These are phyloP conservation scores for Lagerstroemia speciosa DNA, from an alignment of 345 rosid species.

Conservation along the genomic window DNA sequence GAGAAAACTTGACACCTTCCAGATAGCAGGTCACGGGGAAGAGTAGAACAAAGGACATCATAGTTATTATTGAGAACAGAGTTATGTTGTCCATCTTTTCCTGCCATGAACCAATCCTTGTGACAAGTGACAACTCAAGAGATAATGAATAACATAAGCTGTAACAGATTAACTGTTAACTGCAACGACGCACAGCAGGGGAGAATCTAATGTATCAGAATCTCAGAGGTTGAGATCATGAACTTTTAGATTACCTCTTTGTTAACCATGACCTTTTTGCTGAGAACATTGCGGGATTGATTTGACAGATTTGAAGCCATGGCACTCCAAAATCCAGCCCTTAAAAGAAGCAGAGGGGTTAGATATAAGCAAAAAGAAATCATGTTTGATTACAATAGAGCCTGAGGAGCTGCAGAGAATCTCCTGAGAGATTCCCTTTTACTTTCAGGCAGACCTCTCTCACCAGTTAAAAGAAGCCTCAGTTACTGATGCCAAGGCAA, in stretches of 20 bases:
- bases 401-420: not conserved
- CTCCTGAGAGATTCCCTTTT: not conserved
- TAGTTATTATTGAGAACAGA: slow-evolving; percentile 91
- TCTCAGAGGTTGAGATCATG: not conserved
- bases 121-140: not conserved
- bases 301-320: slow-evolving; percentile 87
- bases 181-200: no score
- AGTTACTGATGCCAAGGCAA: slow-evolving; percentile 84
- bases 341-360: slow-evolving; percentile 12
- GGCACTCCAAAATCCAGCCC: slow-evolving; percentile 91
- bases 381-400: no score
- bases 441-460: not conserved
- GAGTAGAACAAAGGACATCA: slow-evolving; percentile 78
- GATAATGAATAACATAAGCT: no score
- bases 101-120: slow-evolving; percentile 27
- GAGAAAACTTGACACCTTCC: slow-evolving; percentile 93
- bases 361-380: not conserved
- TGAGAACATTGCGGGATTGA: slow-evolving; percentile 83
- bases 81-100: slow-evolving; percentile 95
- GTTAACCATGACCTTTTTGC: slow-evolving; percentile 94
- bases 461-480: slow-evolving; percentile 97
- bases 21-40: slow-evolving; percentile 72
- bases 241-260: slow-evolving; percentile 60
- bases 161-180: no score
- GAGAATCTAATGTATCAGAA: not conserved